phyloP scores from a whole-genome alignment of 306 rosid genomes.

The Corylus avellana region DNA sequence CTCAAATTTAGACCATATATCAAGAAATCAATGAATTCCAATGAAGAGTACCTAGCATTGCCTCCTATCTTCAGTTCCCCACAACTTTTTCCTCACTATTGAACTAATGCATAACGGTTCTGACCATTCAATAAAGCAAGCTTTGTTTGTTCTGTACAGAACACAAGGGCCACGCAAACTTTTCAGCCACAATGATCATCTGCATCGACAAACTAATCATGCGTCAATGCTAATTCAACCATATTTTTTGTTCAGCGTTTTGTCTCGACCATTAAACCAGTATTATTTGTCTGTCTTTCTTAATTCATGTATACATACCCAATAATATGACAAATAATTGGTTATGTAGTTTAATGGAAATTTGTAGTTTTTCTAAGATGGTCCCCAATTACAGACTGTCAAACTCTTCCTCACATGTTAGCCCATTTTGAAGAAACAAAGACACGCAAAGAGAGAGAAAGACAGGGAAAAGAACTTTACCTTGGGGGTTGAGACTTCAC shows the following conservation, averaged over 20 bases:
- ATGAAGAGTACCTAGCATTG: conserved; percentile 22
- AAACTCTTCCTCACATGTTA: conserved; percentile 58
- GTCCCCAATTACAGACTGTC: conserved; percentile 84
- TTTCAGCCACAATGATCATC: conserved; percentile 57
- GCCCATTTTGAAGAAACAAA: conserved; percentile 6
- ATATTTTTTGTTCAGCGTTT: conserved; percentile 23
- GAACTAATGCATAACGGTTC: conserved; percentile 29
- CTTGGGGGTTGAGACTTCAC: conserved; percentile 34
- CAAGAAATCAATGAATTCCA: conserved; percentile 28
- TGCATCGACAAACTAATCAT: conserved; percentile 66
- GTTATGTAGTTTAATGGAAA: conserved; percentile 49
- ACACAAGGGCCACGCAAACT: conserved; percentile 47
- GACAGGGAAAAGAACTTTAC: conserved; percentile 22
- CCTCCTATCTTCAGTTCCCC: conserved; percentile 33
- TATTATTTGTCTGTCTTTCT: conserved; percentile 24
- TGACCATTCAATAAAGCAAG: conserved; percentile 27
- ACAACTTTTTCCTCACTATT: conserved; percentile 25
- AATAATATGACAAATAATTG: conserved; percentile 45
- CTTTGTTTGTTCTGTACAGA: conserved; percentile 41
- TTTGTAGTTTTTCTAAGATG: conserved; percentile 60
- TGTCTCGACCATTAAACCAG: conserved; percentile 27
- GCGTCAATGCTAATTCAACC: conserved; percentile 38
- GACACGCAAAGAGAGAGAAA: background rate
- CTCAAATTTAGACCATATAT: conserved; percentile 32
- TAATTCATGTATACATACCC: conserved; percentile 30